Conservation (phyloP, 208 protist species). For the Trypanosomatidae sp. region DNA sequence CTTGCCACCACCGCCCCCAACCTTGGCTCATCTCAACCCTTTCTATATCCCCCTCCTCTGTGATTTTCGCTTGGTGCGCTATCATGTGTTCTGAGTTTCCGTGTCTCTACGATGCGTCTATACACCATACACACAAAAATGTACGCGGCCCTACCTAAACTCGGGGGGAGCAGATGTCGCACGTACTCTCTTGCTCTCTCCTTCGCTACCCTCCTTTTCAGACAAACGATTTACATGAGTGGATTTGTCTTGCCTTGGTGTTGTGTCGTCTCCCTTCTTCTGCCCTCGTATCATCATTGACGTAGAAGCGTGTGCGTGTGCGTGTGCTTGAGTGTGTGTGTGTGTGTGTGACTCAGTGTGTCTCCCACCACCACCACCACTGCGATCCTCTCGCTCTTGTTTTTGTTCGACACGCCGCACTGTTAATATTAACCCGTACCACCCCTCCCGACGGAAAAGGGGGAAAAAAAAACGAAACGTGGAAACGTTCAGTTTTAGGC, state of each 20-base stretch:
- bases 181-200: neutral
- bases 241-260: neutral
- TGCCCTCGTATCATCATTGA: neutral
- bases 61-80: neutral
- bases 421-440: neutral
- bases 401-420: neutral
- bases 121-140: neutral
- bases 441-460: neutral
- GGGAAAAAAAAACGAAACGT: neutral
- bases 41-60: neutral
- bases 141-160: neutral
- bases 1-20: neutral
- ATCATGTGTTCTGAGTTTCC: neutral
- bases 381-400: neutral
- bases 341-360: neutral
- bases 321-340: neutral
- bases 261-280: neutral
- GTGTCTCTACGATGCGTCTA: neutral
- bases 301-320: neutral
- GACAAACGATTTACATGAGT: neutral
- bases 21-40: neutral
- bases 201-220: neutral
- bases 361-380: neutral
- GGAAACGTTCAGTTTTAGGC: neutral
- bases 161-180: neutral